Base-by-base conservation (phyloP, 2,329 filamentous ascomycete genomes). In the Penicillium carneum region DNA sequence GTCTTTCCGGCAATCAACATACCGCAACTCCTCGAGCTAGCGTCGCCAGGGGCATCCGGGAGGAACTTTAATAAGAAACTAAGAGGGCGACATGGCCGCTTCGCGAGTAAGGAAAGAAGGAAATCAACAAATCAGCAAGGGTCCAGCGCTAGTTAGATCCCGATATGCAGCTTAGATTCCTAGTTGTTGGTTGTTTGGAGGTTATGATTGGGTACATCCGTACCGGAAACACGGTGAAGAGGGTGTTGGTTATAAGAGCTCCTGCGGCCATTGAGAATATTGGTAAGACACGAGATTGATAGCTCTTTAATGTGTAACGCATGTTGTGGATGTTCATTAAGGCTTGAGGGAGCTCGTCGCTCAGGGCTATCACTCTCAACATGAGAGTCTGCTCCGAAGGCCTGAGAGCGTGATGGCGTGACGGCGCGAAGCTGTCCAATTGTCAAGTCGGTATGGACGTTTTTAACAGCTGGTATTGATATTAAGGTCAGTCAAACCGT, bases 41-140 rank as follows among this genome's bases (percentile, higher is more conserved):
- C 4, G 31, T 31, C 16, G 18, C 20, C n/a, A 53, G 52, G 52
- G 42, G 42, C 41, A 48, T 55, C 18, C 20, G n/a, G 23, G 20
- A 47, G n/a, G 11, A 55, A 48, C 31, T 48, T 12, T 38, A 26
- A 48, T 33, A 23, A 4, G 39, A 31, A 39, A 34, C 31, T 20
- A 14, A 46, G 41, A 46, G 31, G 31, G 31, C 4, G 14, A 1
- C 9, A 47, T 36, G 52, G 41, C n/a, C 31, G 36, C 41, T 47
- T 36, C 20, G 20, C 31, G 20, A 9, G 31, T n/a, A 55, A 18
- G 20, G 41, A 16, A 16, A 11, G 10, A 38, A 26, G 4, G 4
- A 47, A 47, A 12, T 7, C 9, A 29, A 23, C 41, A 18, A 26
- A 12, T 12, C 18, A 26, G n/a, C 52, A 18, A 38, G 36, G 20